These are phyloP conservation scores for Fonsecaea nubica DNA, from an alignment of 2,329 filamentous ascomycete genomes.

Conservation along the genomic window DNA sequence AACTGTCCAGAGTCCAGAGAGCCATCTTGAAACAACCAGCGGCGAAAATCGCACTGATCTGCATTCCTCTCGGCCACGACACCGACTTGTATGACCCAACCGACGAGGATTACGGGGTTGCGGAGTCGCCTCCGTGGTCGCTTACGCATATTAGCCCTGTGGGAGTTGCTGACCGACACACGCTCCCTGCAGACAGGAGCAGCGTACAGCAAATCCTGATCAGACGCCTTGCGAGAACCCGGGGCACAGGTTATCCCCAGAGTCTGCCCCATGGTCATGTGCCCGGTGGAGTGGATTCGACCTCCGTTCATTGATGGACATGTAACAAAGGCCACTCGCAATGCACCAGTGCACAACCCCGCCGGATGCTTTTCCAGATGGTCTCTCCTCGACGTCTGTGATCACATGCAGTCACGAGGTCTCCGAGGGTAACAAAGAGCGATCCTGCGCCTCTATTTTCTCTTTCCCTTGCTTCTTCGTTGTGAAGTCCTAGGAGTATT, in stretches of 20 bases:
- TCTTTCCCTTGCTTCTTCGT: not conserved
- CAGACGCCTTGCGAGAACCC: not conserved
- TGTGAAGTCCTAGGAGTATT: not conserved
- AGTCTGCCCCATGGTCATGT: not conserved
- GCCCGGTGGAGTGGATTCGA: not conserved
- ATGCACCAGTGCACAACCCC: not conserved
- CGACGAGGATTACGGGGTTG: not conserved
- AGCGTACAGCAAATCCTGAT: not conserved
- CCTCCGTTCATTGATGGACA: not conserved
- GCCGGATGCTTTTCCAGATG: not conserved
- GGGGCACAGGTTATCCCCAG: not conserved
- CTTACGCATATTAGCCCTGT: not conserved
- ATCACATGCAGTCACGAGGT: no score
- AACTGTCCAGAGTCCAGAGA: not conserved
- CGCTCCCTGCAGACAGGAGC: not conserved
- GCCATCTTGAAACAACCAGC: not conserved
- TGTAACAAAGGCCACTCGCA: not conserved
- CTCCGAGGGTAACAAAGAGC: no score
- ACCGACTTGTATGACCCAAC: not conserved
- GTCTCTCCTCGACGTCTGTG: not conserved
- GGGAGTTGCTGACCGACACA: not conserved
- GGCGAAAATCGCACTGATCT: not conserved
- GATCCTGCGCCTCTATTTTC: not conserved
- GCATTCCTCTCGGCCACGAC: not conserved
- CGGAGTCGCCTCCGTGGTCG: not conserved